These are phyloP conservation scores for Colletotrichum musae DNA, from an alignment of 2,329 filamentous ascomycete species.

Conservation along the genomic window DNA sequence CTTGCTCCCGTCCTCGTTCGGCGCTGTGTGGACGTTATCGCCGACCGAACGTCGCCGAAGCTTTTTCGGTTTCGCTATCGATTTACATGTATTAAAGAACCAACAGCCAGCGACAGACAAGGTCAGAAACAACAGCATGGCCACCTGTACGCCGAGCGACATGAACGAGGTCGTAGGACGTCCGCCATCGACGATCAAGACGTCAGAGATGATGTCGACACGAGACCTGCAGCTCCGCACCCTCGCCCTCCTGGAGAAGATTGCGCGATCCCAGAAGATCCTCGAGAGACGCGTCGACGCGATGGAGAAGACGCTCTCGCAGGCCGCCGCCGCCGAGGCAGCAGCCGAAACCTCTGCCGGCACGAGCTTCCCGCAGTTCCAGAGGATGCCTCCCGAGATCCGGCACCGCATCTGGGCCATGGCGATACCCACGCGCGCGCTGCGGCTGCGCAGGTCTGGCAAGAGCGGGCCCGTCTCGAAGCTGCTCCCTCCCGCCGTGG, in stretches of 20 bases:
- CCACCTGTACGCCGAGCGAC: not conserved
- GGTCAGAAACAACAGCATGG: not conserved
- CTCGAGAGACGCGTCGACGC: slow-evolving; percentile 22
- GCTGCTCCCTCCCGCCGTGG: slow-evolving; percentile 13
- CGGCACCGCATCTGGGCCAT: slow-evolving; percentile 29
- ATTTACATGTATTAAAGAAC: too few relatives aligned
- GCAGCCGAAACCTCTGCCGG: too few relatives aligned
- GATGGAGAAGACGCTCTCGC: slow-evolving; percentile 24
- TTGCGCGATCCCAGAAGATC: slow-evolving; percentile 30
- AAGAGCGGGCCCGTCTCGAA: not conserved
- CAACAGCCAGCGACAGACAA: too few relatives aligned
- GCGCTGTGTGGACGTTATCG: too few relatives aligned
- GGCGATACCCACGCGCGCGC: slow-evolving; percentile 4
- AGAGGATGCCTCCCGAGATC: slow-evolving; percentile 31
- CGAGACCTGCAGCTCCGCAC: slow-evolving; percentile 21
- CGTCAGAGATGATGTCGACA: not conserved
- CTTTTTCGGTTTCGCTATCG: too few relatives aligned
- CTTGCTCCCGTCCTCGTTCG: too few relatives aligned
- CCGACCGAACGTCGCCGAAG: too few relatives aligned
- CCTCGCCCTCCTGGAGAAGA: slow-evolving; percentile 30
- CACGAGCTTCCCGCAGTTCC: slow-evolving; percentile 27
- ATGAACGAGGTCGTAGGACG: not conserved
- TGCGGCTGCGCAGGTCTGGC: slow-evolving; percentile 3
- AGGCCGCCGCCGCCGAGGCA: not conserved
- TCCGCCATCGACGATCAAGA: not conserved